These are phyloP conservation scores for Brassica rapa DNA, from an alignment of 345 rosid species.

Conservation along the genomic window DNA sequence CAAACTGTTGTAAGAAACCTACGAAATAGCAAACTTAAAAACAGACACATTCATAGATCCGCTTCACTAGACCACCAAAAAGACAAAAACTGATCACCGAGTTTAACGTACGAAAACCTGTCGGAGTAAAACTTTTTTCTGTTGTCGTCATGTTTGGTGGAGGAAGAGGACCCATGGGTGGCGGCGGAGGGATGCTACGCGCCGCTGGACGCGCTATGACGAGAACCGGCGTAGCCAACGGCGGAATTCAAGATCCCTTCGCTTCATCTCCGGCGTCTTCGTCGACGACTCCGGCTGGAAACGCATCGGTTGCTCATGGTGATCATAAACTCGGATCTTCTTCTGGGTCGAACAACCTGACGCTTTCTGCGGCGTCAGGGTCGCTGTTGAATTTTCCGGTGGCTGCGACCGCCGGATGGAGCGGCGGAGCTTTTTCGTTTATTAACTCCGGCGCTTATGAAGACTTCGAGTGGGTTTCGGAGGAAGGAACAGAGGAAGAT, in stretches of 20 bases:
- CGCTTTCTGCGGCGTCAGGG: constrained; percentile 47
- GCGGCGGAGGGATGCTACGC: constrained; percentile 64
- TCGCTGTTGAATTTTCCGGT: constrained; percentile 45
- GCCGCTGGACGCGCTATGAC: constrained; percentile 54
- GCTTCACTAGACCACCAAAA: constrained; percentile 20
- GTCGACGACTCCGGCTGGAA: constrained; percentile 37
- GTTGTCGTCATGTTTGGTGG: constrained; percentile 56
- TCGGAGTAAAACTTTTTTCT: background rate
- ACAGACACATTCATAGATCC: background rate
- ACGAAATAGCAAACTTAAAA: background rate
- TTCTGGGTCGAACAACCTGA: constrained; percentile 36
- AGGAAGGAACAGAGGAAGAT: constrained; percentile 58
- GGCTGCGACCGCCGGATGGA: constrained; percentile 42
- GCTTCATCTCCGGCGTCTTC: constrained; percentile 40
- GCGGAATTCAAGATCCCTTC: constrained; percentile 57
- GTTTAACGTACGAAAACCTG: constrained; percentile 21
- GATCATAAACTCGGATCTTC: constrained; percentile 39
- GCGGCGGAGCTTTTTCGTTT: constrained; percentile 42
- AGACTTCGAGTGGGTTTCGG: constrained; percentile 73
- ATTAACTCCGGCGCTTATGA: constrained; percentile 44
- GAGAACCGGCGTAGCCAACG: constrained; percentile 42
- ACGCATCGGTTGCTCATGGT: constrained; percentile 40
- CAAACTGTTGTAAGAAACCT: constrained; percentile 23
- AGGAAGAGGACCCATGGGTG: constrained; percentile 49
- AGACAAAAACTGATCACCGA: constrained; percentile 21